Evolutionary conservation across 2,329 filamentous ascomycete genomes (phyloP).

Genomic region (Dothideomycetes sp.): DNA sequence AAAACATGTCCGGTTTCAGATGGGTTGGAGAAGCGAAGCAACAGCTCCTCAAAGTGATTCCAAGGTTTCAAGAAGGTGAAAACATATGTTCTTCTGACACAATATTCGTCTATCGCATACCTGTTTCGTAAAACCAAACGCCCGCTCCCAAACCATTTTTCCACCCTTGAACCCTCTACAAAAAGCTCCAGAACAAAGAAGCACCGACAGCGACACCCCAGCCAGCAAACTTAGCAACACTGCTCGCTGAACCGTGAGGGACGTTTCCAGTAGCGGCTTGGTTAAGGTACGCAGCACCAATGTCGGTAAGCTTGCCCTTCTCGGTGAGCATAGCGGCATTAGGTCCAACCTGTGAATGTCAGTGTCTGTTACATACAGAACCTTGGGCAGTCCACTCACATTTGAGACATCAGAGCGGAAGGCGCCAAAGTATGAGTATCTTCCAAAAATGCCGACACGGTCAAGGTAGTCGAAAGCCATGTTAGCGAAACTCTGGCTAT

Average conservation of each 20-base stretch:
- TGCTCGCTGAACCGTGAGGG: conserved; percentile 24
- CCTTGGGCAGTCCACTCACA: conserved; percentile 31
- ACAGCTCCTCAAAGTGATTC: too few species aligned
- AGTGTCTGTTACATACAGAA: not conserved
- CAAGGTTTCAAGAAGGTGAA: too few species aligned
- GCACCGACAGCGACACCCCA: conserved; percentile 16
- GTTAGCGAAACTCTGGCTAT: conserved; percentile 61
- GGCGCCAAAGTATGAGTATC: conserved; percentile 68
- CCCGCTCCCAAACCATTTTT: conserved; percentile 2
- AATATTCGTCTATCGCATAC: too few species aligned
- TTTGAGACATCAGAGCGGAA: conserved; percentile 64
- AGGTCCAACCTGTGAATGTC: conserved; percentile 37
- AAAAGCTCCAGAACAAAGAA: conserved; percentile 5
- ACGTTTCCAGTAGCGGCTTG: conserved; percentile 30
- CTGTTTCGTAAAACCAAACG: not conserved
- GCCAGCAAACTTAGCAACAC: conserved; percentile 21
- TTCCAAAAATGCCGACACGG: conserved; percentile 43
- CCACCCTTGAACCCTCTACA: not conserved
- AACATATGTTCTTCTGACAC: too few species aligned
- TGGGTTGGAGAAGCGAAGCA: too few species aligned
- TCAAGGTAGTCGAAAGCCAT: conserved; percentile 50
- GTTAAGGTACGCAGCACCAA: conserved; percentile 71
- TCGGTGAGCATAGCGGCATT: conserved; percentile 63
- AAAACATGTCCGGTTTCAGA: too few species aligned
- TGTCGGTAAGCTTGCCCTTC: conserved; percentile 61